Evolutionary conservation across 2,329 filamentous ascomycete species (phyloP).

Genomic region (Paracamarosporium sp.): DNA sequence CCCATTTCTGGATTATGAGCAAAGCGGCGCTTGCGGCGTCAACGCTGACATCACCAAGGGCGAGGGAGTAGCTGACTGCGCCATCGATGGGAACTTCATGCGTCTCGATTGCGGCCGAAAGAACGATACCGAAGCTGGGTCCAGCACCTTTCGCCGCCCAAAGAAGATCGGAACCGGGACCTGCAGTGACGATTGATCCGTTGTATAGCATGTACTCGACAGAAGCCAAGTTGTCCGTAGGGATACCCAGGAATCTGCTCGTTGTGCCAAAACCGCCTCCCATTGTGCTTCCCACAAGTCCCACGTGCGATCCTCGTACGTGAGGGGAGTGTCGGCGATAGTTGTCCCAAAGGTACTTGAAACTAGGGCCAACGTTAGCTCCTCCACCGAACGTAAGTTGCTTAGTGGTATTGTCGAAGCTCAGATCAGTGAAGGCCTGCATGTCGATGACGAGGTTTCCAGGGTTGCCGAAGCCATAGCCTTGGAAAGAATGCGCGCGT

Average conservation of each 20-base stretch:
- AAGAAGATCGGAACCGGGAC: not conserved
- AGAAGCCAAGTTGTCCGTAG: not conserved
- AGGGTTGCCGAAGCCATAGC: not conserved
- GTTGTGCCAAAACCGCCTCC: not conserved
- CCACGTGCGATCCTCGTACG: not conserved
- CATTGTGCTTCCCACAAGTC: not conserved
- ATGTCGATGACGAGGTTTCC: conserved; percentile 1
- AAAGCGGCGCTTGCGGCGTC: not conserved
- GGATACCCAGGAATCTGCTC: not conserved
- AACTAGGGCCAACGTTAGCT: not conserved
- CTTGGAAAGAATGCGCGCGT: conserved; percentile 1
- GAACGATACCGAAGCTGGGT: not conserved
- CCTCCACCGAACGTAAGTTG: not conserved
- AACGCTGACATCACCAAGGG: not conserved
- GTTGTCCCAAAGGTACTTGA: conserved; percentile 1
- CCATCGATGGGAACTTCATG: not conserved
- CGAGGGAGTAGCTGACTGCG: not conserved
- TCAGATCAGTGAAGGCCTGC: not conserved
- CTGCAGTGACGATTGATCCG: not conserved
- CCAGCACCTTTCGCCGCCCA: not conserved
- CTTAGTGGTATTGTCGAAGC: not conserved
- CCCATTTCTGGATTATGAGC: not conserved
- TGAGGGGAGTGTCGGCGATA: not conserved
- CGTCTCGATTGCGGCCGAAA: not conserved
- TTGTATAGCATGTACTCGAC: not conserved